Conservation (phyloP, 2,329 filamentous ascomycete genomes). For the Fusarium sp. region DNA sequence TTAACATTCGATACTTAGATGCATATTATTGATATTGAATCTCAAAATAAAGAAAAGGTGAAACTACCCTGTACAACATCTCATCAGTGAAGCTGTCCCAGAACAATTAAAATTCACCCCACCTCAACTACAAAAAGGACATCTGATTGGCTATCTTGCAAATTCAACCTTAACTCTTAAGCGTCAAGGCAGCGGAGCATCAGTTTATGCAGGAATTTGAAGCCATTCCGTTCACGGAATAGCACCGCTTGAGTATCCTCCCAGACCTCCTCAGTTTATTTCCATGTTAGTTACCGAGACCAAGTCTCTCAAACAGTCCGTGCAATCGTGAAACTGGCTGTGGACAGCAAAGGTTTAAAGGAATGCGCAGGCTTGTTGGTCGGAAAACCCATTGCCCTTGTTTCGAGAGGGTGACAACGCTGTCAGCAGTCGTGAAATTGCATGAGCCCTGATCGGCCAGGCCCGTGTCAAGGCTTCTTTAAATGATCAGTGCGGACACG, state of each 20-base stretch:
- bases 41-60: neutral
- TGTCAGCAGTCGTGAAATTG: neutral
- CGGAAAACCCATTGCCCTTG: neutral
- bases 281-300: neutral
- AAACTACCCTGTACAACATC: neutral
- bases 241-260: too few species aligned
- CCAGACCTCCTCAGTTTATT: neutral
- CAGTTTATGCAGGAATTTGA: neutral
- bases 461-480: neutral
- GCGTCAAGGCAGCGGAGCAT: neutral
- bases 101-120: too few species aligned
- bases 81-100: neutral
- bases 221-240: neutral
- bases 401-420: neutral
- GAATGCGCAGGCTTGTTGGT: neutral
- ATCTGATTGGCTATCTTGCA: neutral
- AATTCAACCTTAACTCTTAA: neutral
- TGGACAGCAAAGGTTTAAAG: too few species aligned
- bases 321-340: neutral
- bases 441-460: too few species aligned
- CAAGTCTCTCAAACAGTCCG: neutral
- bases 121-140: fast-evolving
- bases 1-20: fast-evolving
- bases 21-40: neutral
- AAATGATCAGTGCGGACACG: neutral